Conservation (phyloP, 2,329 filamentous ascomycete genomes). For the Beauveria brongniartii region DNA sequence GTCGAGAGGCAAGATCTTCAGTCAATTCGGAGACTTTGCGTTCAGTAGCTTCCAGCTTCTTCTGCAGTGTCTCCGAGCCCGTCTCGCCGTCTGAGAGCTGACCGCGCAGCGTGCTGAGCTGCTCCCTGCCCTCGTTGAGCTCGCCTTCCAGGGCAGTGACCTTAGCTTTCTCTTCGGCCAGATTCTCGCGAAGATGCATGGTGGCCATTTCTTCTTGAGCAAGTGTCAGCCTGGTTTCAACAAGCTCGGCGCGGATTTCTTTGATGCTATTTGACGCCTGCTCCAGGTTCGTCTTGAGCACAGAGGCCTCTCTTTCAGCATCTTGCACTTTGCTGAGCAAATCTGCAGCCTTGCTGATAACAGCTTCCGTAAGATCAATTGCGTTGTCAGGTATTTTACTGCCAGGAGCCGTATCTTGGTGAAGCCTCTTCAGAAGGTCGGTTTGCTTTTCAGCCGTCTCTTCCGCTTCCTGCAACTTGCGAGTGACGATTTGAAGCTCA, state of each 20-base stretch:
- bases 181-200: conserved; percentile 44
- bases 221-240: conserved; percentile 43
- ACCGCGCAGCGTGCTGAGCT: conserved; percentile 59
- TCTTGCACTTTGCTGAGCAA: conserved; percentile 51
- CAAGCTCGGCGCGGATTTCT: conserved; percentile 50
- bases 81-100: conserved; percentile 78
- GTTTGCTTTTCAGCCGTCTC: conserved; percentile 44
- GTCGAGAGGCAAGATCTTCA: conserved; percentile 64
- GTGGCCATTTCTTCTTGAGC: conserved; percentile 42
- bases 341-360: conserved; percentile 50
- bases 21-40: conserved; percentile 57
- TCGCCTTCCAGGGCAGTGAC: conserved; percentile 47
- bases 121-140: conserved; percentile 55
- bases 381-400: conserved; percentile 47
- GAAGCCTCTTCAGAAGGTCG: conserved; percentile 48
- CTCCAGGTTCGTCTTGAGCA: conserved; percentile 57
- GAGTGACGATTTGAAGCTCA: conserved; percentile 41
- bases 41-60: conserved; percentile 69
- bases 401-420: conserved; percentile 48
- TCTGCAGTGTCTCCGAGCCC: conserved; percentile 70
- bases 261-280: conserved; percentile 45
- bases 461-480: conserved; percentile 42
- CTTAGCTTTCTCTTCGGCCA: conserved; percentile 47
- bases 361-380: conserved; percentile 48
- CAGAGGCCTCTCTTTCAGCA: conserved; percentile 49